Conservation (phyloP, 371 early-diverging fungal species). For the Sporodiniella umbellata region DNA sequence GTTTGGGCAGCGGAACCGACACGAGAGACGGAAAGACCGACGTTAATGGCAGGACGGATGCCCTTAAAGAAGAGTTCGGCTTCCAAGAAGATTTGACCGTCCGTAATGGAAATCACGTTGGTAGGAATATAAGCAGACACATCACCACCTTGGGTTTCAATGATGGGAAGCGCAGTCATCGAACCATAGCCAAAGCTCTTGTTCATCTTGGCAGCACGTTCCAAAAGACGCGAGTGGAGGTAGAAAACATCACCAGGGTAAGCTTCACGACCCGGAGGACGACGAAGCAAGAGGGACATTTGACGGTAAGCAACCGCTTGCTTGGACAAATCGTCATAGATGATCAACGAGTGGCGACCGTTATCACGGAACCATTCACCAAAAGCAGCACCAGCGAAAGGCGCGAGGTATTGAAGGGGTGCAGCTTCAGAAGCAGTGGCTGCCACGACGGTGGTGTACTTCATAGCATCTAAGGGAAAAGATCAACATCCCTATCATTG, state of each 20-base stretch:
- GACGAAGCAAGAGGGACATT: slow-evolving; percentile 94
- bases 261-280: slow-evolving; percentile 98
- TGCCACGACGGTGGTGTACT: slow-evolving; percentile 93
- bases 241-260: slow-evolving; percentile 98
- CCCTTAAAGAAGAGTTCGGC: slow-evolving; percentile 98
- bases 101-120: slow-evolving; percentile 98
- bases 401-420: slow-evolving; percentile 93
- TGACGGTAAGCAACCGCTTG: slow-evolving; percentile 98
- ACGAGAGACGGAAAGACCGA: slow-evolving; percentile 97
- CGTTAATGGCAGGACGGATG: slow-evolving; percentile 96
- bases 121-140: slow-evolving; percentile 98
- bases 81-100: slow-evolving; percentile 91
- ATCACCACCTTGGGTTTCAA: slow-evolving; percentile 98
- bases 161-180: slow-evolving; percentile 94
- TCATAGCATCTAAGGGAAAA: slow-evolving; percentile 32
- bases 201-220: slow-evolving; percentile 97
- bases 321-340: slow-evolving; percentile 96
- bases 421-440: slow-evolving; percentile 95
- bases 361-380: slow-evolving; percentile 97
- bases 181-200: slow-evolving; percentile 88
- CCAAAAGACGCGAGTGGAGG: slow-evolving; percentile 94
- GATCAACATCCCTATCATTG: no score
- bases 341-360: slow-evolving; percentile 88
- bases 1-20: slow-evolving; percentile 98
- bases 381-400: slow-evolving; percentile 90